A percentile compares a stretch with the other conserved stretches of the same genome.
Conservation (phyloP, 2,329 filamentous ascomycete species). For the Monilinia aucupariae region DNA sequence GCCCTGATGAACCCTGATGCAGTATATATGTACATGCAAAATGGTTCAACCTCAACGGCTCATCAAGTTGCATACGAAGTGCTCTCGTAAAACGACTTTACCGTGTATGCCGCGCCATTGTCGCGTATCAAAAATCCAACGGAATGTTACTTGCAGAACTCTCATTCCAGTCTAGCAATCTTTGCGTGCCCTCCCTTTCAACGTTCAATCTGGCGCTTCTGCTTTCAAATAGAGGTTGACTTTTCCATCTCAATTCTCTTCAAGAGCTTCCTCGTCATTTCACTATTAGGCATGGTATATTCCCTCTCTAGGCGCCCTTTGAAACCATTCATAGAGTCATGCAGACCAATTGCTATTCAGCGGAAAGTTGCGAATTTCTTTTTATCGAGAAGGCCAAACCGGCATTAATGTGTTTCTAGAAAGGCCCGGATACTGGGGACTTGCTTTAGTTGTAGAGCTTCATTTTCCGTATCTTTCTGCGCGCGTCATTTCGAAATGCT, state of each 20-base stretch:
- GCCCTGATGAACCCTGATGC: too few species aligned
- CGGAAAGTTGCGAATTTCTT: too few species aligned
- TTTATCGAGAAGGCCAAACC: too few species aligned
- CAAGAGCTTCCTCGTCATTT: neutral
- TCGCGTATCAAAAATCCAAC: neutral
- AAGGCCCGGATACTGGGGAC: too few species aligned
- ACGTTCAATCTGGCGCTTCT: neutral
- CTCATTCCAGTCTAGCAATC: conserved; percentile 1
- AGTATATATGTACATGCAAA: neutral
- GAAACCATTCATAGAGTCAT: neutral
- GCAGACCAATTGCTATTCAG: neutral
- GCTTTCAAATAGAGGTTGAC: neutral
- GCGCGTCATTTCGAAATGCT: neutral
- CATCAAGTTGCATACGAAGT: neutral
- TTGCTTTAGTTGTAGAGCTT: too few species aligned
- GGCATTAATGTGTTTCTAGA: too few species aligned
- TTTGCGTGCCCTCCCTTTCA: too few species aligned
- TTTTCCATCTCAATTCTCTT: neutral
- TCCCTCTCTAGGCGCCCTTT: neutral
- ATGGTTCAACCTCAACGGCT: neutral
- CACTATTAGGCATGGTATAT: neutral
- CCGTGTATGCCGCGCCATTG: neutral
- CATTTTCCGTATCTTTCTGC: neutral
- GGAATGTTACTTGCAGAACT: neutral
- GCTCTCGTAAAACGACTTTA: too few species aligned